Conservation (phyloP, 805 yeast genomes). For the Kuraishia ogatae region DNA sequence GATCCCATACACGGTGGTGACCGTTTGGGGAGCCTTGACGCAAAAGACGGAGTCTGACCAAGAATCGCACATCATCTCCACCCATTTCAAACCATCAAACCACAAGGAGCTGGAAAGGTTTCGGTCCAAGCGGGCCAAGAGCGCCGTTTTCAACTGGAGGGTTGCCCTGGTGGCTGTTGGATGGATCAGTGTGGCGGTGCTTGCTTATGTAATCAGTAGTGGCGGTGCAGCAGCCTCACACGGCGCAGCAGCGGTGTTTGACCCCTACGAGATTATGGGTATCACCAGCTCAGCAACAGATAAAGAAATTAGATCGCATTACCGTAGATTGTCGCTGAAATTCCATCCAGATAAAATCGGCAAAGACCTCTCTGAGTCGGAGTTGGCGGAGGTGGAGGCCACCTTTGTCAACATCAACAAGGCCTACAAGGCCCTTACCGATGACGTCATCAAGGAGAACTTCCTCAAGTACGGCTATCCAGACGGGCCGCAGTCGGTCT, state of each 20-base stretch:
- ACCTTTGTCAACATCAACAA: slow-evolving; percentile 74
- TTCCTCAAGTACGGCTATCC: slow-evolving; percentile 91
- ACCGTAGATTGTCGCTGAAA: slow-evolving; percentile 78
- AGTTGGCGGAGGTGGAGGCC: slow-evolving; percentile 54
- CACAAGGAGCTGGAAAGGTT: slow-evolving; percentile 20
- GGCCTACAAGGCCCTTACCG: slow-evolving; percentile 94
- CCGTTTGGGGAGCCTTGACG: slow-evolving; percentile 18
- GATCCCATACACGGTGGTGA: slow-evolving; percentile 38
- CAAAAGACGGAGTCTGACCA: neutral
- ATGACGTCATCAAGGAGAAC: slow-evolving; percentile 75
- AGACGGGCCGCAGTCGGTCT: slow-evolving; percentile 87
- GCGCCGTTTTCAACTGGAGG: slow-evolving; percentile 25
- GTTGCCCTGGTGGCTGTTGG: slow-evolving; percentile 33
- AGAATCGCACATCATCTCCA: slow-evolving; percentile 3
- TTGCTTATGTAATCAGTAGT: slow-evolving; percentile 32
- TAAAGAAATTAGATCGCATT: slow-evolving; percentile 70
- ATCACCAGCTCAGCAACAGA: slow-evolving; percentile 61
- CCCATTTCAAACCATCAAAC: slow-evolving; percentile 27
- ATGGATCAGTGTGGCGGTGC: slow-evolving; percentile 47
- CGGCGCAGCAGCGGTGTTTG: slow-evolving; percentile 41
- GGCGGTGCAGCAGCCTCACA: slow-evolving; percentile 28
- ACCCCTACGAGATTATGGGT: slow-evolving; percentile 85
- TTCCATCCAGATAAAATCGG: slow-evolving; percentile 92
- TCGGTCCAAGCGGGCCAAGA: slow-evolving; percentile 15
- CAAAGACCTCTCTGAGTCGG: slow-evolving; percentile 50